Conservation (phyloP, 306 rosid genomes). For the Purshia tridentata region DNA sequence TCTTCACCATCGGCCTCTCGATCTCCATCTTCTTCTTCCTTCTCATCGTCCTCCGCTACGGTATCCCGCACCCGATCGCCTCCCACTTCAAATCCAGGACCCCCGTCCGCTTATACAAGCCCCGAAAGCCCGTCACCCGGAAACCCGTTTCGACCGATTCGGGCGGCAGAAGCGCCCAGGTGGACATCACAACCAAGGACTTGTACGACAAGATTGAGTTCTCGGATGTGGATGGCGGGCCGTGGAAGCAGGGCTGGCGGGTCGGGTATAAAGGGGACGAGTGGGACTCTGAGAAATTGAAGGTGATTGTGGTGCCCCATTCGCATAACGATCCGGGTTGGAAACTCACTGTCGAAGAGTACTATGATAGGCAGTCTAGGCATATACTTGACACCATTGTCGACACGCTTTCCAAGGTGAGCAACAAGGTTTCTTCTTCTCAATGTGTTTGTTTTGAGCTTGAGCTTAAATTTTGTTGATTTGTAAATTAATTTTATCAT, state of each 20-base stretch:
- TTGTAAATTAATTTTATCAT: background rate
- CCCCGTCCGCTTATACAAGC: constrained; percentile 27
- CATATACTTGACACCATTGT: constrained; percentile 92
- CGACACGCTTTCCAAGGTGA: constrained; percentile 72
- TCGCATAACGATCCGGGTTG: constrained; percentile 99
- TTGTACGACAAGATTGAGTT: constrained; percentile 81
- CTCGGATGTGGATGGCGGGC: constrained; percentile 80
- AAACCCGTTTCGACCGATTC: constrained; percentile 28
- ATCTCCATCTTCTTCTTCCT: constrained; percentile 61
- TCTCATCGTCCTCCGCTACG: constrained; percentile 62
- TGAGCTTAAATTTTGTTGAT: background rate
- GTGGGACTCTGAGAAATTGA: constrained; percentile 90
- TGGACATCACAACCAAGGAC: constrained; percentile 83
- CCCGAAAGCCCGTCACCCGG: constrained; percentile 45
- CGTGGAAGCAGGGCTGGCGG: constrained; percentile 97
- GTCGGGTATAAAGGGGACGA: constrained; percentile 82
- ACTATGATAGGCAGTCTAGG: constrained; percentile 76
- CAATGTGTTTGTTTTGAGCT: background rate
- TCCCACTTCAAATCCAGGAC: constrained; percentile 41
- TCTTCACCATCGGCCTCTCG: constrained; percentile 74
- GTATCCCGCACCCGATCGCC: constrained; percentile 72
- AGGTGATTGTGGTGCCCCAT: constrained; percentile 89
- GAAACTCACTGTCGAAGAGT: constrained; percentile 92
- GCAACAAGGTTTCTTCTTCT: background rate
- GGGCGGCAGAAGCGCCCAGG: constrained; percentile 37